Percentiles rank a stretch among this genome's conserved stretches.
phyloP scores from a whole-genome alignment of 139 green algal genomes.

The Bryopsis sp. region DNA sequence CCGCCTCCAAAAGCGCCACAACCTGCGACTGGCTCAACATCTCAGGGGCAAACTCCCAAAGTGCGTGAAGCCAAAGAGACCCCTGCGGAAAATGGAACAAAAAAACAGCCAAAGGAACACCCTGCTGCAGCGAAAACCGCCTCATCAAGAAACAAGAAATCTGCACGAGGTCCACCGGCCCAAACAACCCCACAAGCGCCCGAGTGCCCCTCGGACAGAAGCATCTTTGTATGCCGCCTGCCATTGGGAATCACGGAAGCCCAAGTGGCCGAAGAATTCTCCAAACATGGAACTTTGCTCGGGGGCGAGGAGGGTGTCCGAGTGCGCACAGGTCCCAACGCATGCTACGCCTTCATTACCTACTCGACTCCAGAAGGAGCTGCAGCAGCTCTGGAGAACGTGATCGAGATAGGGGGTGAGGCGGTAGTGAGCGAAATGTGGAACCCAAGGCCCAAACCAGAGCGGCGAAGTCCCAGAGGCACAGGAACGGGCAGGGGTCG shows the following conservation, averaged over 20 bases:
- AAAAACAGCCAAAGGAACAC: neutral
- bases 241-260: neutral
- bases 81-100: neutral
- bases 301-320: neutral
- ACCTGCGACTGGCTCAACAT: neutral
- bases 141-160: neutral
- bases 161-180: neutral
- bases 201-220: neutral
- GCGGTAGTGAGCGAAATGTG: too few species aligned
- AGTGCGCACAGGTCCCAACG: neutral
- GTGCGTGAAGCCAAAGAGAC: neutral
- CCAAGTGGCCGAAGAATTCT: neutral
- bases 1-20: too few species aligned
- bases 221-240: neutral
- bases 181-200: neutral
- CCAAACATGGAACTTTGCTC: neutral
- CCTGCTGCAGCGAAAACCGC: neutral
- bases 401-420: too few species aligned
- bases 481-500: too few species aligned
- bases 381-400: too few species aligned
- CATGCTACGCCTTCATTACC: neutral
- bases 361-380: neutral
- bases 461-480: too few species aligned
- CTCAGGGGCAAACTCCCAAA: neutral
- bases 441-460: too few species aligned